Evolutionary conservation across 306 rosid genomes (phyloP).

Genomic region (Glycine latifolia): DNA sequence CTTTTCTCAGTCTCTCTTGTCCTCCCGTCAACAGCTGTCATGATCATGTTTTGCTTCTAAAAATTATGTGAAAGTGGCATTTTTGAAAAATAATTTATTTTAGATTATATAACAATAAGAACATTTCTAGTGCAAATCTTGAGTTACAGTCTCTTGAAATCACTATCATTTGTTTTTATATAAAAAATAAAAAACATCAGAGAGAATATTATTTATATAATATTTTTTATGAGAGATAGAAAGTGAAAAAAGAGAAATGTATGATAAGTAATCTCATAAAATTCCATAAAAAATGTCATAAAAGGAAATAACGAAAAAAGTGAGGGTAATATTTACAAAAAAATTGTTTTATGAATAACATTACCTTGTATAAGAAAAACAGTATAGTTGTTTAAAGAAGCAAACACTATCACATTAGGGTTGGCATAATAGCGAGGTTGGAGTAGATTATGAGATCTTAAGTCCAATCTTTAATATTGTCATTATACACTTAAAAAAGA

Average conservation of each 20-base stretch:
- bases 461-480: too few species aligned
- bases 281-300: not conserved
- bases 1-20: not conserved
- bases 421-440: too few species aligned
- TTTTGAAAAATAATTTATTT: not conserved
- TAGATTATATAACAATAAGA: not conserved
- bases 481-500: not conserved
- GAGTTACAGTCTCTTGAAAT: not conserved
- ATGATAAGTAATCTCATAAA: too few species aligned
- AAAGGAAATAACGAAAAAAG: not conserved
- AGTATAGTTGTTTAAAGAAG: not conserved
- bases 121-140: not conserved
- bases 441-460: too few species aligned
- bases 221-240: not conserved
- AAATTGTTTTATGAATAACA: too few species aligned
- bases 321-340: too few species aligned
- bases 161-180: not conserved
- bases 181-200: too few species aligned
- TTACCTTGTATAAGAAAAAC: too few species aligned
- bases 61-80: not conserved
- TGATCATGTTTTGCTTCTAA: constrained; percentile 17
- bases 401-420: too few species aligned
- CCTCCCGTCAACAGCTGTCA: constrained; percentile 1
- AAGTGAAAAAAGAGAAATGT: not conserved
- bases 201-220: not conserved